Conservation (phyloP, 495 filamentous ascomycete species). For the Neurospora sp. region DNA sequence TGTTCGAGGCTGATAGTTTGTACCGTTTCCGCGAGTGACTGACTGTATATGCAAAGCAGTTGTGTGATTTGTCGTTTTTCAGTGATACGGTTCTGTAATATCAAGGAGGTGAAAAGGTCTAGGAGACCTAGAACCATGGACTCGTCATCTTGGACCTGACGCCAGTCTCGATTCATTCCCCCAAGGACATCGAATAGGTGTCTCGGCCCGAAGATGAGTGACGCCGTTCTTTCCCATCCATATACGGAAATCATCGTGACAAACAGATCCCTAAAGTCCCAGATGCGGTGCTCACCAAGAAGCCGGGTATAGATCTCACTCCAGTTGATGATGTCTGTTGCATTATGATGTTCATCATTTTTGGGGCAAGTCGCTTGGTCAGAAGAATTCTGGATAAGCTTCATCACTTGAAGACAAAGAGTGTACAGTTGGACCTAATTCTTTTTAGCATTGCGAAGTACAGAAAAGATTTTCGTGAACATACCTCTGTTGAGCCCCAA, state of each 20-base stretch:
- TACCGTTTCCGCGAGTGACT: background rate
- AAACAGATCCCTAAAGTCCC: constrained; percentile 15
- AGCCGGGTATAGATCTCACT: constrained; percentile 7
- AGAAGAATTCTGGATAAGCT: background rate
- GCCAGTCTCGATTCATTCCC: constrained; percentile 9
- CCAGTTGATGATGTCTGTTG: constrained; percentile 1
- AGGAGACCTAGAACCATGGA: constrained; percentile 11
- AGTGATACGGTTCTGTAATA: constrained; percentile 1
- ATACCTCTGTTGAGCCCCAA: constrained; percentile 13
- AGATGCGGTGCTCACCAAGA: constrained; percentile 5
- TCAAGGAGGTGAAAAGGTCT: constrained; percentile 9
- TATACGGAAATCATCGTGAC: constrained; percentile 2
- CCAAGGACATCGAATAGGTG: background rate
- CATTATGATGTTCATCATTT: background rate
- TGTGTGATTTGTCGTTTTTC: background rate
- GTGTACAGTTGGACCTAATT: constrained; percentile 4
- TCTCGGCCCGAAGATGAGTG: background rate
- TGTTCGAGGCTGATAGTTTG: constrained; percentile 2
- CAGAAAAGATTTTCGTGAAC: background rate
- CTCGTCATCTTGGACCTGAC: constrained; percentile 3
- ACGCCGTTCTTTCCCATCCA: constrained; percentile 1
- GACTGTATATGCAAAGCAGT: background rate
- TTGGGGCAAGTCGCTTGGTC: background rate
- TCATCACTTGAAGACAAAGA: constrained; percentile 3
- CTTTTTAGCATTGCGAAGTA: background rate